These are phyloP conservation scores for Termitomyces sp. DNA, from an alignment of 768 basidiomycete species.

Conservation along the genomic window DNA sequence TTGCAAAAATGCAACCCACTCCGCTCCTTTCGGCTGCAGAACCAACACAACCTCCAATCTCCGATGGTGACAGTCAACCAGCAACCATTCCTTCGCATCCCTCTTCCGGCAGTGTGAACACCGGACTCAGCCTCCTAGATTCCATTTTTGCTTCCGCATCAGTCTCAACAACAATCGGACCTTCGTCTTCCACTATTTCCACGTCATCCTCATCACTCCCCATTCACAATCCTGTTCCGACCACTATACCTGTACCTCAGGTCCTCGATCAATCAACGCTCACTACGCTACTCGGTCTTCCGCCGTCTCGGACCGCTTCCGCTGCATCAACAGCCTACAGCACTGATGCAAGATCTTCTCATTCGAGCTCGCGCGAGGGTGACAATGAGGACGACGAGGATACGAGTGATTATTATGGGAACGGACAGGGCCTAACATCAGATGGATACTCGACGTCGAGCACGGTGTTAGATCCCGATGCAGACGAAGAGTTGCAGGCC, in stretches of 20 bases:
- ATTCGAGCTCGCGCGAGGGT: slow-evolving; percentile 46
- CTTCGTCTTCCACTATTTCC: slow-evolving; percentile 10
- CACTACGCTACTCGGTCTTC: slow-evolving; percentile 54
- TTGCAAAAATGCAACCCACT: slow-evolving; percentile 33
- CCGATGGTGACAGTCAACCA: slow-evolving; percentile 8
- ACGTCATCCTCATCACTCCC: slow-evolving; percentile 9
- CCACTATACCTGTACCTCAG: slow-evolving; percentile 48
- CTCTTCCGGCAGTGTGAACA: slow-evolving; percentile 22
- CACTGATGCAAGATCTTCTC: slow-evolving; percentile 25
- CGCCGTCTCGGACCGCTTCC: slow-evolving; percentile 34
- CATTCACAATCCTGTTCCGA: slow-evolving; percentile 54
- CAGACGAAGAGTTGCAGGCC: slow-evolving; percentile 22
- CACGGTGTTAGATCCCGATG: slow-evolving; percentile 32
- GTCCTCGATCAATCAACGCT: slow-evolving; percentile 70
- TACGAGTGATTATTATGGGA: slow-evolving; percentile 16
- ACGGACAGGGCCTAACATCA: slow-evolving; percentile 21
- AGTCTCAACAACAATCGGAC: neutral
- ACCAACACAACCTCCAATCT: neutral
- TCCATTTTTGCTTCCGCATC: slow-evolving; percentile 71
- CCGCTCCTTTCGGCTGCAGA: slow-evolving; percentile 11
- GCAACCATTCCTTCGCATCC: slow-evolving; percentile 9
- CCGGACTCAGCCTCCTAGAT: slow-evolving; percentile 58
- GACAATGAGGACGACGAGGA: slow-evolving; percentile 48
- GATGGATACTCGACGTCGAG: slow-evolving; percentile 39
- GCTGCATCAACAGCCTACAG: slow-evolving; percentile 28